Base-by-base conservation (phyloP, 345 rosid genomes). In the Excoecaria agallocha region DNA sequence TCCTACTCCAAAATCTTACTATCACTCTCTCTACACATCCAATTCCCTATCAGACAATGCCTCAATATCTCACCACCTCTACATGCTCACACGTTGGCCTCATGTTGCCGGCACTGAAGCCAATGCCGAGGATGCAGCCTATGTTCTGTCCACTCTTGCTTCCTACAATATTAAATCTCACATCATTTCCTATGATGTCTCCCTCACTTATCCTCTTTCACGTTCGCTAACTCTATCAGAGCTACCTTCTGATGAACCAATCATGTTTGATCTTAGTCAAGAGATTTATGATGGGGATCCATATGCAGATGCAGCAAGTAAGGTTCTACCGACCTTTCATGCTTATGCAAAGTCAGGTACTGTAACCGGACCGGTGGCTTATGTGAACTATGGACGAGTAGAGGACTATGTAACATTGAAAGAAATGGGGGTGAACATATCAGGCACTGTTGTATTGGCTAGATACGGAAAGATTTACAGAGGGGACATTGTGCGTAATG, bases 281-380 rank as follows among this genome's bases (percentile, higher is more conserved):
- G 87, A 89, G 57, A 74, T 81, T 39, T 79, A 86, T 24, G 86
- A 89, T 10, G 89, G 86, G 6, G 92, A 89, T 69, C 95, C 93
- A 8, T 87, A 86, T 55, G 91, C 89, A 0, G 80, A 87, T 12
- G 89, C 83, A 60, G 89, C 91, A 13, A 22, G 51, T 12, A 84
- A 91, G 78, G 93, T 91, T 48, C 72, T 84, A 25, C 95, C n/a
- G n/a, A n/a, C n/a, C n/a, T n/a, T n/a, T n/a, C n/a, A n/a, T n/a
- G n/a, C n/a, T n/a, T n/a, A 91, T 45, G 97, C 93, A 1, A 90
- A 90, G 87, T 90, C 97, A 2, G 97, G 95, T 6, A 85, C 79
- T 0, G 89, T 76, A 9, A 73, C 63, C 0, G 95, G 97, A 12
- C 85, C 89, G 0, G 92, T 77, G 76, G 88, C 82, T 43, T 93